Evolutionary conservation across 352 stramenopile genomes (phyloP), one percentile per base, ranked within the genome.

Genomic region (Phytophthora palmivora): DNA sequence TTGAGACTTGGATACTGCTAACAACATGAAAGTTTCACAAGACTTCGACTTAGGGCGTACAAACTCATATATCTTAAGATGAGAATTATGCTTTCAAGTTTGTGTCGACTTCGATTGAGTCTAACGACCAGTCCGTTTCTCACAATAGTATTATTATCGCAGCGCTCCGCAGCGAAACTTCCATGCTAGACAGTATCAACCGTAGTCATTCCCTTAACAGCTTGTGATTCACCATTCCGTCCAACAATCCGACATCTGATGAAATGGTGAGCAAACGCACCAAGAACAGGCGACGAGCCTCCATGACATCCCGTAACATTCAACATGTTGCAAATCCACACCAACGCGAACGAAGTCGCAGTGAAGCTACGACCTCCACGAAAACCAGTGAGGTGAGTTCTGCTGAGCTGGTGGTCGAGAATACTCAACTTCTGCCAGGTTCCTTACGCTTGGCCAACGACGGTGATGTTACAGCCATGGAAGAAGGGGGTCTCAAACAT

Each of bases 211-310:
- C 9, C 34, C 37, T 39, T 51, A 6, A 30, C 21, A 53, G 4
- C 34, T 16, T 14, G 4, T 19, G 16, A 21, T 24, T 36, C 32
- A 30, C 30, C 21, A 11, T 52, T 58, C 11, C 45, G 45, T 51
- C 26, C 21, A 53, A 33, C 15, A 55, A 37, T 30, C n/a, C 4
- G 22, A 6, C 21, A 7, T 34, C 46, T 46, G 16, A 60, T 57
- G 51, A 51, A 12, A 76, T 76, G 56, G 56, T 64, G 55, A 72
- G 47, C 45, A 76, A 76, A 46, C 62, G 62, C n/a, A 58, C 36
- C 47, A 74, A 60, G 42, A 50, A 42, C 37, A 61, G 59, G 30
- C 52, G 51, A 16, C 60, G 52, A 26, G 46, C 51, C 7, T 70
- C 62, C 8, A 34, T 56, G 18, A 54, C 57, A 14, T 18, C 46